These are phyloP conservation scores for Marchantia polymorpha DNA, from an alignment of 225 moss, liverwort and hornwort genomes.

Conservation along the genomic window DNA sequence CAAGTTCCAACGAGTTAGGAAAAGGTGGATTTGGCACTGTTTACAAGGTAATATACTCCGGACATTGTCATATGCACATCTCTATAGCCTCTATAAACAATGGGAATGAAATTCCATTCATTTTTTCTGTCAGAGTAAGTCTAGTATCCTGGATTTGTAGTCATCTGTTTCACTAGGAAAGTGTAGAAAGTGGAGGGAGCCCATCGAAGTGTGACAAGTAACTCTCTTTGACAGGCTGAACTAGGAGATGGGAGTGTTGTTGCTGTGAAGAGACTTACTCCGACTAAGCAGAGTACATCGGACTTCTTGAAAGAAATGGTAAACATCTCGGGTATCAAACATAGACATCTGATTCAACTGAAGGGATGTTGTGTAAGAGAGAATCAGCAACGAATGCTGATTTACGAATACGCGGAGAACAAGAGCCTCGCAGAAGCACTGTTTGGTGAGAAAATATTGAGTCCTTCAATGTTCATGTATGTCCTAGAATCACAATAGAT, in stretches of 20 bases:
- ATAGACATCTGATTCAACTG: conserved; percentile 27
- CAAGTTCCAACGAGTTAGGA: not conserved
- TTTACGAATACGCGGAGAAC: conserved; percentile 22
- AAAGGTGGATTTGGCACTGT: conserved; percentile 15
- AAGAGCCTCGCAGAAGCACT: conserved; percentile 26
- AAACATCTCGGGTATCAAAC: conserved; percentile 29
- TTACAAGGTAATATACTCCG: conserved; percentile 12
- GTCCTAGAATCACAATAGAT: too few relatives aligned
- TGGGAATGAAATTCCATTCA: too few relatives aligned
- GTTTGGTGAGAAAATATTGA: conserved; percentile 7
- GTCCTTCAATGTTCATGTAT: too few relatives aligned
- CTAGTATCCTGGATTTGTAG: too few relatives aligned
- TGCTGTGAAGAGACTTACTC: conserved; percentile 24
- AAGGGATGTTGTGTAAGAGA: conserved; percentile 31
- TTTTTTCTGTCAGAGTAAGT: too few relatives aligned
- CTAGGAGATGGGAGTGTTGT: conserved; percentile 5
- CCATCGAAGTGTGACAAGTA: not conserved
- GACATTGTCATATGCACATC: too few relatives aligned
- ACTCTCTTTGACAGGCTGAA: conserved; percentile 2
- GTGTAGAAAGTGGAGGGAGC: too few relatives aligned
- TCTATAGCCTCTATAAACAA: too few relatives aligned
- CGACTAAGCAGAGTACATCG: not conserved
- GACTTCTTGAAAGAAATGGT: conserved; percentile 32
- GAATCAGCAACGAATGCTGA: conserved; percentile 2
- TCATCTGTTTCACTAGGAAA: too few relatives aligned